Conservation (phyloP, 2,329 filamentous ascomycete species). For the Pseudogymnoascus pannorum region DNA sequence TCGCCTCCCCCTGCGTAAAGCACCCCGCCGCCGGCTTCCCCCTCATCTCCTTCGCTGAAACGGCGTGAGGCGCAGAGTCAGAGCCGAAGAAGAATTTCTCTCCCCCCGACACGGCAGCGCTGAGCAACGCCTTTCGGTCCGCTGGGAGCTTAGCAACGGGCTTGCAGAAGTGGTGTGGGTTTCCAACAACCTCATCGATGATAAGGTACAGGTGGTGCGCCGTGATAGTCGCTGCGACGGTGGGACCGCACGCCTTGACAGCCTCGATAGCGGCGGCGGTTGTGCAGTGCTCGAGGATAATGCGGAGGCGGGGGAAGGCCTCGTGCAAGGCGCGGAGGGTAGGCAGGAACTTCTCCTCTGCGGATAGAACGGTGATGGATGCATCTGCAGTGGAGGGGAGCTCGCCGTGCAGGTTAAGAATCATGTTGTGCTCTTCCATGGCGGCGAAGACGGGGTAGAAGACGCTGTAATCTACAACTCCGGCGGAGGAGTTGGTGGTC, state of each 20-base stretch:
- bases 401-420: conserved; percentile 94
- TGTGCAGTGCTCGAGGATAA: conserved; percentile 78
- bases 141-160: conserved; percentile 45
- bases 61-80: conserved; percentile 57
- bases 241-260: conserved; percentile 68
- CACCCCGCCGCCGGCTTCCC: conserved; percentile 60
- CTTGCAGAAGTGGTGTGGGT: conserved; percentile 67
- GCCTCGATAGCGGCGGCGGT: conserved; percentile 73
- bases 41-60: conserved; percentile 51
- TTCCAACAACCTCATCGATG: conserved; percentile 63
- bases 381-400: conserved; percentile 41
- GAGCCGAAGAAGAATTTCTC: conserved; percentile 62
- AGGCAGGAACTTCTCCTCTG: conserved; percentile 72
- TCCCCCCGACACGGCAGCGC: conserved; percentile 49
- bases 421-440: conserved; percentile 76
- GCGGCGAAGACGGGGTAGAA: conserved; percentile 79
- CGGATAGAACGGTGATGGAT: conserved; percentile 53
- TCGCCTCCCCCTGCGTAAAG: conserved; percentile 68
- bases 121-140: conserved; percentile 42
- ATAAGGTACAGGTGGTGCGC: conserved; percentile 80
- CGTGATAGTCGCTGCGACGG: conserved; percentile 74
- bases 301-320: conserved; percentile 64
- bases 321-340: conserved; percentile 66
- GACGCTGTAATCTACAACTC: conserved; percentile 60
- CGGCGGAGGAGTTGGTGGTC: conserved; percentile 60